Conservation (phyloP, 129 eudicot genomes). For the Glebionis coronaria region DNA sequence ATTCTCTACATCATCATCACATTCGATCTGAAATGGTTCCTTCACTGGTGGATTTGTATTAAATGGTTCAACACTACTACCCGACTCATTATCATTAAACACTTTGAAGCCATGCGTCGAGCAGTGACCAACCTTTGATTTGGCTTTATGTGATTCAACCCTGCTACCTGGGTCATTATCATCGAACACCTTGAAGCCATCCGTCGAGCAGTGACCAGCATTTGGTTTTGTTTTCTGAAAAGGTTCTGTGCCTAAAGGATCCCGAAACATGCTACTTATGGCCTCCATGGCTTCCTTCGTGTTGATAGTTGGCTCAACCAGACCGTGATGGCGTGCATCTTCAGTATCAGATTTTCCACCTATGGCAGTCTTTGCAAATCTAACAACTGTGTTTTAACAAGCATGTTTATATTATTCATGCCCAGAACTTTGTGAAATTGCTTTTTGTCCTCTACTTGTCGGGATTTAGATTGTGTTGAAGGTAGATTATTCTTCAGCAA, state of each 20-base stretch:
- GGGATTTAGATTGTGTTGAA: slow-evolving; percentile 20
- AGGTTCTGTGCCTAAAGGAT: slow-evolving; percentile 73
- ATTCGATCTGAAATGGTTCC: slow-evolving; percentile 61
- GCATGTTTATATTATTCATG: slow-evolving; percentile 27
- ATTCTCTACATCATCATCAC: slow-evolving; percentile 57
- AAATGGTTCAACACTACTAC: slow-evolving; percentile 29
- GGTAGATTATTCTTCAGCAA: slow-evolving; percentile 22
- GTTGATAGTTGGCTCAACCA: slow-evolving; percentile 94
- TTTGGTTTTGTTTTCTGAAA: slow-evolving; percentile 43
- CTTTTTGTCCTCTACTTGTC: slow-evolving; percentile 20
- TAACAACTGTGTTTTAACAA: slow-evolving; percentile 67
- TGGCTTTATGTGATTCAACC: slow-evolving; percentile 36
- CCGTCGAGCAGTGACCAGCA: slow-evolving; percentile 25
- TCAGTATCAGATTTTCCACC: slow-evolving; percentile 75
- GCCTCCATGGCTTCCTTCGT: slow-evolving; percentile 90
- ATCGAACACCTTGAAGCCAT: slow-evolving; percentile 52
- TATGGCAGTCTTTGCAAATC: slow-evolving; percentile 72
- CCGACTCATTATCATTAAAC: slow-evolving; percentile 52
- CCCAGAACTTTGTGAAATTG: slow-evolving; percentile 29
- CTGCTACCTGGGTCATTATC: slow-evolving; percentile 47
- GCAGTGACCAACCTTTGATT: slow-evolving; percentile 34
- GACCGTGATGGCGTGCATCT: slow-evolving; percentile 95
- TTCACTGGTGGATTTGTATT: slow-evolving; percentile 28
- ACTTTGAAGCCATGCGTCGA: slow-evolving; percentile 46
- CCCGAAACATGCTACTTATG: slow-evolving; percentile 86